phyloP scores from a whole-genome alignment of 495 filamentous ascomycete genomes.

The Bombardia bombarda region DNA sequence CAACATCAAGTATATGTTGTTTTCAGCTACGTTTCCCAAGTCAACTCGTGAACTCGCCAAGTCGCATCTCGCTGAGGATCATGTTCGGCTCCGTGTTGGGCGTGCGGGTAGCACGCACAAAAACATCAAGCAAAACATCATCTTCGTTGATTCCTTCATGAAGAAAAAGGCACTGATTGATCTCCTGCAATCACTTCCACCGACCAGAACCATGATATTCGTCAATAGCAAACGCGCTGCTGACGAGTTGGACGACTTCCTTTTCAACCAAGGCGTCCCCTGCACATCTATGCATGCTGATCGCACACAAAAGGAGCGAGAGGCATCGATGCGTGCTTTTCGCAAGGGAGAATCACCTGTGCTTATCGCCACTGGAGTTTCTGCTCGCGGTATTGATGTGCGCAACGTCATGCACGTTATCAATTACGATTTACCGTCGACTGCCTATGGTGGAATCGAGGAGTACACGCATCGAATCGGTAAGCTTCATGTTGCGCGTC shows the following conservation, averaged over 20 bases:
- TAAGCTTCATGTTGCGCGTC: conserved; percentile 27
- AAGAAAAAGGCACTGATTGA: conserved; percentile 70
- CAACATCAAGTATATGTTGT: conserved; percentile 77
- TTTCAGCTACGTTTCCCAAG: conserved; percentile 88
- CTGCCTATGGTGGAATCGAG: conserved; percentile 71
- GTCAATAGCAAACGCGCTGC: conserved; percentile 70
- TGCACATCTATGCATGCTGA: conserved; percentile 79
- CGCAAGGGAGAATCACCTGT: conserved; percentile 65
- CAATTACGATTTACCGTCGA: conserved; percentile 78
- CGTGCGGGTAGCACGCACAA: conserved; percentile 70
- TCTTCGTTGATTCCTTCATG: conserved; percentile 49
- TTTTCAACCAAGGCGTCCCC: conserved; percentile 72
- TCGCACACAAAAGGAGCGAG: conserved; percentile 85
- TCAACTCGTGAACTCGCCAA: conserved; percentile 65
- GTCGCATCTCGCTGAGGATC: conserved; percentile 59
- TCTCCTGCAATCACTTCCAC: conserved; percentile 56
- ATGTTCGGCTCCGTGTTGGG: conserved; percentile 75
- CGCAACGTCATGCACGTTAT: conserved; percentile 81
- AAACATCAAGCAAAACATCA: conserved; percentile 72
- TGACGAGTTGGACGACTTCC: conserved; percentile 77
- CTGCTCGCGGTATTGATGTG: conserved; percentile 87
- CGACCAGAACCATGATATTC: conserved; percentile 83
- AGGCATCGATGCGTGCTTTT: conserved; percentile 88
- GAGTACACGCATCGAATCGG: conserved; percentile 95
- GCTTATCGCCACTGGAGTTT: conserved; percentile 75